phyloP scores from a whole-genome alignment of 208 protist species.

The Leishmania mexicana region DNA sequence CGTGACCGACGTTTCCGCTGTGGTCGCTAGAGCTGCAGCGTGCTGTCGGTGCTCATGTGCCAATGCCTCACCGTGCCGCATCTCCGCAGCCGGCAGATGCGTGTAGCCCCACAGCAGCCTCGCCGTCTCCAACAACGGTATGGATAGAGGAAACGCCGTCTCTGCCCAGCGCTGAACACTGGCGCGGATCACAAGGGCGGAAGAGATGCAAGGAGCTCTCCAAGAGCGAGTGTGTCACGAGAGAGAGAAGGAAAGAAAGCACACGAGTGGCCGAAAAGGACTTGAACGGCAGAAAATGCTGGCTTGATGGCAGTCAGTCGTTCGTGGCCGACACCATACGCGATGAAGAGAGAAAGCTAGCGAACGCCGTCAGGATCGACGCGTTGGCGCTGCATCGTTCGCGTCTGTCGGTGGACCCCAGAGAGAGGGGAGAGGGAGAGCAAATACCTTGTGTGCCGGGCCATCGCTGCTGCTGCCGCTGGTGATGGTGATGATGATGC shows the following conservation, averaged over 20 bases:
- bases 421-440: not conserved
- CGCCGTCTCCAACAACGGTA: conserved; percentile 11
- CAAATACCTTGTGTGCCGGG: not conserved
- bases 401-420: too few species aligned
- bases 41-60: not conserved
- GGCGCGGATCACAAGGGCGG: not conserved
- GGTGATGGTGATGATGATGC: too few species aligned
- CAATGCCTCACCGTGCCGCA: conserved; percentile 11
- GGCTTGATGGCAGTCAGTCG: not conserved
- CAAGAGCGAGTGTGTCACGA: not conserved
- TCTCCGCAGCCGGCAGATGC: conserved; percentile 33
- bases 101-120: conserved; percentile 35
- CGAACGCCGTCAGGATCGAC: not conserved
- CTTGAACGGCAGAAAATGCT: not conserved
- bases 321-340: not conserved
- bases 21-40: not conserved
- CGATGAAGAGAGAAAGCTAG: not conserved
- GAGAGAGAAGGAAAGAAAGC: not conserved
- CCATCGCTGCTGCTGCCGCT: not conserved
- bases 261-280: not conserved
- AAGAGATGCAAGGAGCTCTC: not conserved
- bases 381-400: not conserved
- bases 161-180: not conserved
- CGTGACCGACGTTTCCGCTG: not conserved
- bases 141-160: not conserved